Evolutionary conservation across 2,329 filamentous ascomycete species (phyloP).

Genomic region (Madurella fahalii): DNA sequence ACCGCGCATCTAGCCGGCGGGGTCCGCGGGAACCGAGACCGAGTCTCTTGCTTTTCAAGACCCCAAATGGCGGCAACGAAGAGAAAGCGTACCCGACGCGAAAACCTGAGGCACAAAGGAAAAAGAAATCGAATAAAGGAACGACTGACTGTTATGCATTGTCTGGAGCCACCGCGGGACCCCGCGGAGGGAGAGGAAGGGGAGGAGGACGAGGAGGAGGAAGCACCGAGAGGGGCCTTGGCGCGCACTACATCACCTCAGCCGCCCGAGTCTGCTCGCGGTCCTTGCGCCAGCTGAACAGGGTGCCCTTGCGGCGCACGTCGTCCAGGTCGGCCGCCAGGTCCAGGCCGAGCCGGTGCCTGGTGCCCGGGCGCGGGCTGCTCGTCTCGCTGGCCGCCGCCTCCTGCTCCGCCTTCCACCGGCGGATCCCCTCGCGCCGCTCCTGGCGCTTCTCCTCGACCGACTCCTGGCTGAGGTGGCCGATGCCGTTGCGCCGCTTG

Average conservation of each 20-base stretch:
- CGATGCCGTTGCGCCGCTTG: slow-evolving; percentile 73
- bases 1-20: background rate
- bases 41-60: background rate
- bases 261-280: slow-evolving; percentile 30
- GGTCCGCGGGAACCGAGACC: background rate
- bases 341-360: slow-evolving; percentile 27
- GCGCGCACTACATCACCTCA: slow-evolving; percentile 31
- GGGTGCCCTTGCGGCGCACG: slow-evolving; percentile 39
- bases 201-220: too few species aligned
- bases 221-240: slow-evolving; percentile 24
- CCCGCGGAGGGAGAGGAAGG: slow-evolving; percentile 1
- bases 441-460: slow-evolving; percentile 74
- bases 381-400: slow-evolving; percentile 17
- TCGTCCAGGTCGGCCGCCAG: slow-evolving; percentile 31
- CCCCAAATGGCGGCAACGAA: background rate
- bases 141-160: background rate
- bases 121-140: slow-evolving; percentile 1
- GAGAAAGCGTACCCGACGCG: slow-evolving; percentile 11
- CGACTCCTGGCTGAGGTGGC: slow-evolving; percentile 73
- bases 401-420: slow-evolving; percentile 43
- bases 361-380: slow-evolving; percentile 7
- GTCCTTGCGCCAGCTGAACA: slow-evolving; percentile 44
- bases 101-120: background rate
- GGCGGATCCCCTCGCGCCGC: slow-evolving; percentile 48
- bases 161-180: background rate